Conservation (phyloP, 139 green algal species). For the Mesostigma viride region DNA sequence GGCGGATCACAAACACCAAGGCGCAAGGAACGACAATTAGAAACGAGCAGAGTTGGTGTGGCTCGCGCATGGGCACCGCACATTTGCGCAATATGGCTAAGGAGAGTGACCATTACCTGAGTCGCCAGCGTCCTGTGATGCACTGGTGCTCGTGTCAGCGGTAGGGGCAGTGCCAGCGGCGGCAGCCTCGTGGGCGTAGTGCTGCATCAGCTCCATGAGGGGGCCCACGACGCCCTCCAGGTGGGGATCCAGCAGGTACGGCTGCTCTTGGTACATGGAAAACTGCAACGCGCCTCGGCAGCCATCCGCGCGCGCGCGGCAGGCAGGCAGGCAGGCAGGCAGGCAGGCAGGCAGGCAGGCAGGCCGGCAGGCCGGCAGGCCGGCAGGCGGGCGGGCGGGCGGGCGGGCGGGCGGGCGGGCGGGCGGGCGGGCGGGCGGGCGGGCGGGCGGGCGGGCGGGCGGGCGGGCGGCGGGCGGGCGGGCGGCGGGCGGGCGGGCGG, state of each 20-base stretch:
- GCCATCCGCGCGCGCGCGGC: too few species aligned
- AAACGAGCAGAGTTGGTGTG: not conserved
- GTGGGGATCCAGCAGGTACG: slow-evolving; percentile 80
- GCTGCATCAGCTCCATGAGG: slow-evolving; percentile 50
- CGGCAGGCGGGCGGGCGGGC: too few species aligned
- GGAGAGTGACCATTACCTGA: not conserved
- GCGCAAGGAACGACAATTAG: not conserved
- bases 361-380: too few species aligned
- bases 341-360: too few species aligned
- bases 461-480: too few species aligned
- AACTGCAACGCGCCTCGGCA: slow-evolving; percentile 43
- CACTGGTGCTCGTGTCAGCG: too few species aligned
- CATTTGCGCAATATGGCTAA: not conserved
- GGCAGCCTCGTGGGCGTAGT: slow-evolving; percentile 26
- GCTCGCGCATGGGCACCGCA: not conserved
- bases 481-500: too few species aligned
- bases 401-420: too few species aligned
- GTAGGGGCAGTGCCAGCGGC: not conserved
- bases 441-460: too few species aligned
- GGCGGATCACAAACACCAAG: not conserved
- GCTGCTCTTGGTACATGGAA: slow-evolving; percentile 86
- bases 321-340: too few species aligned
- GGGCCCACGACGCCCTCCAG: slow-evolving; percentile 67
- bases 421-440: too few species aligned
- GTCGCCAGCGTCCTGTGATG: too few species aligned